Evolutionary conservation across 23 red algal species (phyloP).

Genomic region (Gracilaria vermiculophylla): DNA sequence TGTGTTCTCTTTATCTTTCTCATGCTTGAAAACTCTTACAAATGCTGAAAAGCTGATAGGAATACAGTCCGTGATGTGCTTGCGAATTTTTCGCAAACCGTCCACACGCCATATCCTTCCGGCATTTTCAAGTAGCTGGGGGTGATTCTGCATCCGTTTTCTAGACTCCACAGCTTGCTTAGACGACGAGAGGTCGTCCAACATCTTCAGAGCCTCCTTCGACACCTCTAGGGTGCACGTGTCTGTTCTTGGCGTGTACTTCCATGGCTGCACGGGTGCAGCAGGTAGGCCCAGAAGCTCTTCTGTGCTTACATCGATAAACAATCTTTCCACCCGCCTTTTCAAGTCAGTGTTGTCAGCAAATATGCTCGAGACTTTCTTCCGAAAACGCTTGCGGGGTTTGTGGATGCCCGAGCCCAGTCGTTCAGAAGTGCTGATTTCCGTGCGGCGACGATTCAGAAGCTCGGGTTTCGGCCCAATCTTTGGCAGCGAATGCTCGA

Average conservation of each 20-base stretch:
- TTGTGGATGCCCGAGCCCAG: neutral
- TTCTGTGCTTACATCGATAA: neutral
- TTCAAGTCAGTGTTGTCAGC: conserved; percentile 46
- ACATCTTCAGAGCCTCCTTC: neutral
- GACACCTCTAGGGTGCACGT: neutral
- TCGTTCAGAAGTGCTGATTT: neutral
- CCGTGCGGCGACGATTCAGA: neutral
- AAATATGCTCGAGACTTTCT: conserved; percentile 54
- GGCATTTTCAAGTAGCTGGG: neutral
- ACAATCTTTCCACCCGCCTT: conserved; percentile 24
- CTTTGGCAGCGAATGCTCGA: neutral
- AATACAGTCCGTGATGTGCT: neutral
- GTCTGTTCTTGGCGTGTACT: neutral
- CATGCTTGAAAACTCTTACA: neutral
- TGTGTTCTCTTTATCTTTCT: neutral
- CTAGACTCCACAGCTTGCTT: neutral
- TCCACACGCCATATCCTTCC: neutral
- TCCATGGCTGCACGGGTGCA: conserved; percentile 6
- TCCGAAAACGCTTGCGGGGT: conserved; percentile 55
- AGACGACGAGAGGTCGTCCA: neutral
- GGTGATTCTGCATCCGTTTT: neutral
- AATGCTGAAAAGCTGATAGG: neutral
- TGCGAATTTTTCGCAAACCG: neutral
- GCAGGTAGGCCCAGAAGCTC: neutral
- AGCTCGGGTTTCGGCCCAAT: neutral